Evolutionary conservation across 768 basidiomycete species (phyloP), one percentile per base, ranked within the genome.

Genomic region (Filobasidium wieringae): DNA sequence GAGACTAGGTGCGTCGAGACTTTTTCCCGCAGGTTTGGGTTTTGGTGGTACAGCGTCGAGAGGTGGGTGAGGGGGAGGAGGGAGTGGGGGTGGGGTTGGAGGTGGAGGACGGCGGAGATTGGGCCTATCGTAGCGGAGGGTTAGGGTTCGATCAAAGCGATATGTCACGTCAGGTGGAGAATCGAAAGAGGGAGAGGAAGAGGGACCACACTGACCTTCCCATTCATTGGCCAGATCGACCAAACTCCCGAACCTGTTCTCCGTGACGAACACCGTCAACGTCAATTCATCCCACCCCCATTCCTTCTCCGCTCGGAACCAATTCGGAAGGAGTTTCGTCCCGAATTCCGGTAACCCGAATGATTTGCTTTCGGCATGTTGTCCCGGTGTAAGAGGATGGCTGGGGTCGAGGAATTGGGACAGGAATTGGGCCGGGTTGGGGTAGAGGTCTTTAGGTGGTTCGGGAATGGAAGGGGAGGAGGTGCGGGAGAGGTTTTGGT

Each of bases 1-100:
- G 90, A 77, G 30, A 91, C 84, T 51, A 92, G 81, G 68, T 92
- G 89, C 12, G 91, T 81, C 69, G 91, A 89, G 51, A 90, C 86
- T 17, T 34, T 31, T 3, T 53, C 30, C 9, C 30, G 19, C 22
- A 53, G 22, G 2, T 4, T 12, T 5, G 51, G 51, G 51, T 33
- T 12, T 12, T 31, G 37, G 34, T 9, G 15, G 51, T 53, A 53
- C 2, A 36, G 17, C 7, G 19, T 22, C 1, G 17, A 17, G 32
- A 53, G 34, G 15, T 26, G 27, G 8, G 22, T 7, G 27, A 51
- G 14, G 22, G 50, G 29, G 17, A 15, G 19, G 22, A 53, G 19
- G 51, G 51, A 34, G 22, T 22, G 22, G n/a, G 32, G 14, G 19
- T 15, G 24, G 5, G 12, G 12, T 7, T 11, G 17, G 31, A 53